phyloP scores from a whole-genome alignment of 768 basidiomycete species.

The Psilocybe cyanescens region DNA sequence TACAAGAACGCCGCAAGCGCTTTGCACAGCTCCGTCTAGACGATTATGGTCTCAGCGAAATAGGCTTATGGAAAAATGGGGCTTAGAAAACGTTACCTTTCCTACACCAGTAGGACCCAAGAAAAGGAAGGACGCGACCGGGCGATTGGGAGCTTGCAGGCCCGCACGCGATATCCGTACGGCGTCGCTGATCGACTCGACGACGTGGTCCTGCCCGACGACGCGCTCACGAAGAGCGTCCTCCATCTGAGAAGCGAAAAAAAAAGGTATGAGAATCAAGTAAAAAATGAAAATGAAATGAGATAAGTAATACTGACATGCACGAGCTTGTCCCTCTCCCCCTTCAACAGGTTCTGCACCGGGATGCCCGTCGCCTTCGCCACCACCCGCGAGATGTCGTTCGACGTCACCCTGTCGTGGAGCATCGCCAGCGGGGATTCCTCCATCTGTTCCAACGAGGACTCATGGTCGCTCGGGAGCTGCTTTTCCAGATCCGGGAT shows the following conservation, averaged over 20 bases:
- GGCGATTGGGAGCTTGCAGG: conserved; percentile 84
- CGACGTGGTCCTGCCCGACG: conserved; percentile 91
- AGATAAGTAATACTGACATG: conserved; percentile 56
- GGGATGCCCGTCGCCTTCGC: conserved; percentile 91
- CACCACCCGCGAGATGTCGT: conserved; percentile 87
- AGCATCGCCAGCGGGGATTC: conserved; percentile 66
- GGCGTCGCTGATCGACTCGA: conserved; percentile 84
- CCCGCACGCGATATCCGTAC: conserved; percentile 94
- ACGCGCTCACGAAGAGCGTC: conserved; percentile 72
- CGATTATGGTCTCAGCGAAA: neutral
- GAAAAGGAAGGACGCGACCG: conserved; percentile 93
- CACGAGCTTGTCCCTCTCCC: conserved; percentile 87
- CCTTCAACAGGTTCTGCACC: conserved; percentile 85
- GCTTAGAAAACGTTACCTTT: conserved; percentile 48
- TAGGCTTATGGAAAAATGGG: conserved; percentile 1
- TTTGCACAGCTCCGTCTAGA: conserved; percentile 87
- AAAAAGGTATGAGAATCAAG: no score
- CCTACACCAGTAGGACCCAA: conserved; percentile 88
- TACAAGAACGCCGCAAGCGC: conserved; percentile 88
- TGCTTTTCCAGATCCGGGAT: conserved; percentile 82
- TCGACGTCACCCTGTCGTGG: conserved; percentile 86
- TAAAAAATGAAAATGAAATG: neutral
- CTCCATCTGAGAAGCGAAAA: conserved; percentile 71
- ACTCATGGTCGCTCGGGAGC: conserved; percentile 62
- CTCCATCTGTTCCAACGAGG: conserved; percentile 34